Base-by-base conservation (phyloP, 257 asterid genomes). In the Oldenlandia corymbosa region DNA sequence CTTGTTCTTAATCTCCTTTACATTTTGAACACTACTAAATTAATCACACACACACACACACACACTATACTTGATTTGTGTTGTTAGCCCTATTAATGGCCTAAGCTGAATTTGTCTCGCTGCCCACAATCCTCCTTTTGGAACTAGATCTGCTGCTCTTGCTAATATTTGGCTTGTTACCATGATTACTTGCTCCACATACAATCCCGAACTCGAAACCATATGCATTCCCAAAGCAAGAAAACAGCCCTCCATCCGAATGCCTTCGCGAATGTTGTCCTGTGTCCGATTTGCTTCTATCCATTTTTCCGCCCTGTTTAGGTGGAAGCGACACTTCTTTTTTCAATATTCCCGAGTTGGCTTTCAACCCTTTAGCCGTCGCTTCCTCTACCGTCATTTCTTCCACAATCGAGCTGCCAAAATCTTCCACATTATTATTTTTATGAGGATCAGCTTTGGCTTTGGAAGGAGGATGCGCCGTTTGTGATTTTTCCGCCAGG, bases 171-270 rank as follows among this genome's bases (percentile, higher is more conserved):
- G 67, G 36, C 27, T 74, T 79, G 37, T 54, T 62, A 1, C 71
- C 42, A 43, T 58, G 48, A 62, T 39, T 67, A 17, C 65, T 70
- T 11, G 84, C 71, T 26, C 96, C 94, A 39, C 97, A 86, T 0
- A 80, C 95, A 43, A 89, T 83, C 11, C 79, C 78, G 66, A 89
- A 75, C 79, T 89, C 88, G 27, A 86, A 79, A 17, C 96, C 92
- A 31, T 75, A 81, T 0, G 84, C 93, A 47, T 68, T 81, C 43
- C 83, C 92, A 52, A 89, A 83, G 26, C 88, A 82, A 2, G 88
- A 82, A 69, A 74, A 76, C 63, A 70, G 37, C 27, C 88, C 83
- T 57, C 76, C 73, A 51, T 75, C 80, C 0, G 81, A 72, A 42
- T 74, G 71, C 66, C 83, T 58, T 46, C 89, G 69, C 12, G 77